Conservation (phyloP, 208 protist species). For the Trichomonas tenax region DNA sequence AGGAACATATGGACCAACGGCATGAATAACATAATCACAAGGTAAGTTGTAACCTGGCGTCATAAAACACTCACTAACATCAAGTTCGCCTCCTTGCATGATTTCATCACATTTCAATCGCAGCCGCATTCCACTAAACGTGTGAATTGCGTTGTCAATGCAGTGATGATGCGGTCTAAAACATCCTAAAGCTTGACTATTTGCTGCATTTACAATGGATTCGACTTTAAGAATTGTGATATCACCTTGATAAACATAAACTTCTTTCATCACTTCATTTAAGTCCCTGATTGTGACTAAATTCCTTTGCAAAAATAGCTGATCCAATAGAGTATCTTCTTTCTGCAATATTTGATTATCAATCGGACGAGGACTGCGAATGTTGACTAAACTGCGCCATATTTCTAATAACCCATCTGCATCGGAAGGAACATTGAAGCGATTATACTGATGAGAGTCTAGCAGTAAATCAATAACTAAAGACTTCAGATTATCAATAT, state of each 20-base stretch:
- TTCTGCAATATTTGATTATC: no score
- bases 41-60: slow-evolving; percentile 39
- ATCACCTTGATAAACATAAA: slow-evolving; percentile 50
- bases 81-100: background rate
- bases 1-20: slow-evolving; percentile 32
- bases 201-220: slow-evolving; percentile 41
- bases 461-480: no score
- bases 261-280: no score
- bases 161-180: slow-evolving; percentile 38
- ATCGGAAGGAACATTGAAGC: no score
- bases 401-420: no score
- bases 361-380: no score
- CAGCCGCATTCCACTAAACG: slow-evolving; percentile 14
- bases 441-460: no score
- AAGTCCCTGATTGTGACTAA: no score
- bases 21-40: slow-evolving; percentile 33
- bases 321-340: no score
- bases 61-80: slow-evolving; percentile 19
- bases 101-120: slow-evolving; percentile 31
- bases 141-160: slow-evolving; percentile 43
- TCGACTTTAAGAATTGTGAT: slow-evolving; percentile 41
- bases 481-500: no score
- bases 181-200: slow-evolving; percentile 37
- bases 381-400: no score
- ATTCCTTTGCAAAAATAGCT: no score